Conservation (phyloP, 768 basidiomycete genomes). For the Cytidiella melzeri region DNA sequence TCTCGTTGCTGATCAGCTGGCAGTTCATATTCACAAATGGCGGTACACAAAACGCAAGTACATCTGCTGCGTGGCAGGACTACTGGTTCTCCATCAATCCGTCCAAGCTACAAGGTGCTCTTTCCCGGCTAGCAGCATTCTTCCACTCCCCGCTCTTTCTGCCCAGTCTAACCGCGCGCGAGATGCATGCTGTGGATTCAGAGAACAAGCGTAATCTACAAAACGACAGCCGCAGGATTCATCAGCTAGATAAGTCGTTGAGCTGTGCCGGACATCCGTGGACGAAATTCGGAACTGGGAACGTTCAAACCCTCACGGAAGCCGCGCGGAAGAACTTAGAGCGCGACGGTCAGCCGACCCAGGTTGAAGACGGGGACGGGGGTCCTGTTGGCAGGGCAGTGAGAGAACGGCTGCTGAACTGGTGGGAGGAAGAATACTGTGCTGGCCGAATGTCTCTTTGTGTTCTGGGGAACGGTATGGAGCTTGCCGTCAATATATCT, state of each 20-base stretch:
- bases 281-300: conserved; percentile 43
- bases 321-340: conserved; percentile 15
- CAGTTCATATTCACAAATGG: conserved; percentile 32
- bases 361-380: conserved; percentile 33
- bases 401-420: conserved; percentile 27
- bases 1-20: neutral
- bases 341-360: conserved; percentile 1
- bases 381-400: conserved; percentile 33
- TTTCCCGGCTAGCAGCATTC: conserved; percentile 39
- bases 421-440: conserved; percentile 33
- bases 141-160: conserved; percentile 47
- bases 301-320: conserved; percentile 27
- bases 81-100: conserved; percentile 31
- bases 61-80: conserved; percentile 41
- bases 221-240: conserved; percentile 39
- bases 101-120: conserved; percentile 24
- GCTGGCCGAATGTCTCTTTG: conserved; percentile 32
- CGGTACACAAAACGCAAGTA: conserved; percentile 48
- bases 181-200: conserved; percentile 50
- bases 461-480: conserved; percentile 28
- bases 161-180: conserved; percentile 35
- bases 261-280: conserved; percentile 35
- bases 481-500: neutral
- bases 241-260: conserved; percentile 44
- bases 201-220: conserved; percentile 52